Evolutionary conservation across 345 rosid species (phyloP).

Genomic region (Lepidium sativum): DNA sequence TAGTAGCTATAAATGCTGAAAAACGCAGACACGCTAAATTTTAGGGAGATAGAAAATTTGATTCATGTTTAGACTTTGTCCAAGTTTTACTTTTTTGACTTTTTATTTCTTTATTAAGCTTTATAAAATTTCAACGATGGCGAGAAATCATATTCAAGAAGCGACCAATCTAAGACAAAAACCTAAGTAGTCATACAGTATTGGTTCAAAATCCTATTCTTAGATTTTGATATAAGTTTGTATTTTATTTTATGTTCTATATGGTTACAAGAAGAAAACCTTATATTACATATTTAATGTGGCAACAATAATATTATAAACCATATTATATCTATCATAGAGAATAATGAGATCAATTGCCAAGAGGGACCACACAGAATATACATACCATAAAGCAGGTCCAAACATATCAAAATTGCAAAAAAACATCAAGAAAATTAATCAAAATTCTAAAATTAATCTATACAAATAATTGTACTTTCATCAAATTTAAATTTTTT

Average conservation of each 20-base stretch:
- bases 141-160: not conserved
- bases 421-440: not conserved
- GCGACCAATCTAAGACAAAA: not conserved
- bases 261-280: too few relatives aligned
- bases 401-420: not conserved
- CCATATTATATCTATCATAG: not conserved
- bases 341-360: not conserved
- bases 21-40: not conserved
- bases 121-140: not conserved
- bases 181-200: not conserved
- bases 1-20: not conserved
- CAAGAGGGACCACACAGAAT: not conserved
- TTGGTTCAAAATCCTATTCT: not conserved
- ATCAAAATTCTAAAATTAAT: not conserved
- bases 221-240: not conserved
- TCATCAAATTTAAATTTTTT: too few relatives aligned
- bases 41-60: not conserved
- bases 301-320: not conserved
- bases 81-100: conserved; percentile 6
- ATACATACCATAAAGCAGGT: not conserved
- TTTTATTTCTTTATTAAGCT: not conserved
- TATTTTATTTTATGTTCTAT: not conserved
- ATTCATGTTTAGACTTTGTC: conserved; percentile 10
- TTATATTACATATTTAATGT: not conserved
- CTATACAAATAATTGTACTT: not conserved